Conservation (phyloP, 2,329 filamentous ascomycete species). For the Aspergillus sergii region DNA sequence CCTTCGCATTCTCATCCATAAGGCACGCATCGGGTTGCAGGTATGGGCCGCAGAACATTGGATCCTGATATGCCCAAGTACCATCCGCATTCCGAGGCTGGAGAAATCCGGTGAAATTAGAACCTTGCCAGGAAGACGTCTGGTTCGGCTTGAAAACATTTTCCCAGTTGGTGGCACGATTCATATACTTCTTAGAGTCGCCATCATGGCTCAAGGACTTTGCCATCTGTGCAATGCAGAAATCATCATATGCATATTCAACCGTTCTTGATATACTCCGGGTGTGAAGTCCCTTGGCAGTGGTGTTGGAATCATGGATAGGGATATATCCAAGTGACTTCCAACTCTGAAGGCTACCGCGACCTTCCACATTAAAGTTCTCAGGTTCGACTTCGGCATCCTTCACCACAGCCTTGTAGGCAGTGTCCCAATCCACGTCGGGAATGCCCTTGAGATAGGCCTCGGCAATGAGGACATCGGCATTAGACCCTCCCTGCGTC, state of each 20-base stretch:
- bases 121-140: constrained; percentile 58
- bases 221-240: constrained; percentile 66
- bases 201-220: constrained; percentile 55
- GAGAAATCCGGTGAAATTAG: constrained; percentile 70
- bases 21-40: constrained; percentile 56
- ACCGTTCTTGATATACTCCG: constrained; percentile 72
- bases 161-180: constrained; percentile 65
- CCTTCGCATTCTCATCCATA: constrained; percentile 56
- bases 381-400: constrained; percentile 71
- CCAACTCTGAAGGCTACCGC: constrained; percentile 73
- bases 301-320: constrained; percentile 65
- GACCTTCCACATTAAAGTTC: constrained; percentile 71
- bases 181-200: constrained; percentile 63
- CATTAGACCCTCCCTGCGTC: constrained; percentile 75
- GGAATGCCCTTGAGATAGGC: constrained; percentile 67
- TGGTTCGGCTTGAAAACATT: constrained; percentile 68
- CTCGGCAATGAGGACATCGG: constrained; percentile 69
- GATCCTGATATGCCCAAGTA: constrained; percentile 71
- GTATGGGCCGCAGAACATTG: constrained; percentile 64
- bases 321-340: constrained; percentile 72
- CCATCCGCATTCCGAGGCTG: constrained; percentile 68
- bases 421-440: constrained; percentile 68
- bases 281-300: constrained; percentile 70
- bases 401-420: constrained; percentile 70
- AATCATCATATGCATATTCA: constrained; percentile 80